These are phyloP conservation scores for Galerina sulciceps DNA, from an alignment of 768 basidiomycete genomes.

Conservation along the genomic window DNA sequence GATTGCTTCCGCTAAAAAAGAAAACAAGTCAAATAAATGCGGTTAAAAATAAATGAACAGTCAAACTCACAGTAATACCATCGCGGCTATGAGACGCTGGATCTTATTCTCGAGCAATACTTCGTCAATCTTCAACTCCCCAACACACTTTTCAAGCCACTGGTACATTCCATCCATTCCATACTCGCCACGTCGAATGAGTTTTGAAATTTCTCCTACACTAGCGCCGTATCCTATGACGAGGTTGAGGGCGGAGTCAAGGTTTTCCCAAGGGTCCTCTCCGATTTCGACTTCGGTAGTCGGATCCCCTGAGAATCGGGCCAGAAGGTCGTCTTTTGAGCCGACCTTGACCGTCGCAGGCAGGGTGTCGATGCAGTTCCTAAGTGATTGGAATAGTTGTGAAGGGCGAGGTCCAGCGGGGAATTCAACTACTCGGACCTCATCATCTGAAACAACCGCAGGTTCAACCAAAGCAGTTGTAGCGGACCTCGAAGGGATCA, in stretches of 20 bases:
- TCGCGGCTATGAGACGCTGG: not conserved
- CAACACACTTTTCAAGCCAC: not conserved
- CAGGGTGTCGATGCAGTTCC: not conserved
- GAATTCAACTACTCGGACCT: no score
- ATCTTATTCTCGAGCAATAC: not conserved
- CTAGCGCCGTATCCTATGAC: not conserved
- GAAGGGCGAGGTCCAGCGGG: not conserved
- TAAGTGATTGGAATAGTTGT: not conserved
- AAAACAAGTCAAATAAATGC: no score
- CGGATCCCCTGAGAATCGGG: not conserved
- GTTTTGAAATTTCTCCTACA: not conserved
- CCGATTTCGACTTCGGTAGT: not conserved
- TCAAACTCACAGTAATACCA: not conserved
- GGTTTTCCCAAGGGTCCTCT: not conserved
- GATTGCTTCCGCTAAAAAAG: no score
- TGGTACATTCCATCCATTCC: slow-evolving; percentile 6
- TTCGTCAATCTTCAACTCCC: not conserved
- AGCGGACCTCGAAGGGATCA: no score
- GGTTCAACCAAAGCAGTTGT: no score
- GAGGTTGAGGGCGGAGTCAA: not conserved
- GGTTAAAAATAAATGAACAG: no score
- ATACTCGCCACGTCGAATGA: not conserved
- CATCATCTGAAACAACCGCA: no score
- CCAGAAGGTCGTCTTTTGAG: not conserved
- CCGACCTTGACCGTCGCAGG: not conserved